These are phyloP conservation scores for Claviceps africana DNA, from an alignment of 2,329 filamentous ascomycete genomes.

Conservation along the genomic window DNA sequence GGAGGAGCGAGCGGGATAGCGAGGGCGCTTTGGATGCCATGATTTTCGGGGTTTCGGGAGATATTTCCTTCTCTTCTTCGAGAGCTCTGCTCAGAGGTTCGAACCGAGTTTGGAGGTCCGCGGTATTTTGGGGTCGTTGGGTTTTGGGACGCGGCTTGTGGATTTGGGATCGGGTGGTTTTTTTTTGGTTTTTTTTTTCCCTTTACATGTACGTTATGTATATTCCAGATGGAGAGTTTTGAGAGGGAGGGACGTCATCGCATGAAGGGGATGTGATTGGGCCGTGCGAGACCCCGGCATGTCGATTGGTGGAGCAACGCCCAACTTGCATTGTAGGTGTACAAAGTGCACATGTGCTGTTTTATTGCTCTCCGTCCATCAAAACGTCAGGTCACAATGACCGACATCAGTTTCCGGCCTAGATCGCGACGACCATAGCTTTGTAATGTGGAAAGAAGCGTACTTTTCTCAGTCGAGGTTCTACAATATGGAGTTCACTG, in stretches of 20 bases:
- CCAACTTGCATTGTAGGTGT: neutral
- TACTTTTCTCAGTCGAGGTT: neutral
- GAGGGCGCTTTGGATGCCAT: constrained; percentile 18
- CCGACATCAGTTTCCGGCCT: no score
- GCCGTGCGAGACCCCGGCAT: neutral
- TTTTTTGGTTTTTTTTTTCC: neutral
- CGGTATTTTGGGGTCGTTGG: neutral
- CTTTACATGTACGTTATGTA: no score
- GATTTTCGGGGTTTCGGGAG: neutral
- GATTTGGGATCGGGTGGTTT: no score
- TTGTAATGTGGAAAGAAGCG: no score
- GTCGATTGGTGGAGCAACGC: neutral
- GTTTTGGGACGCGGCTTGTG: neutral
- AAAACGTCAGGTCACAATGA: no score
- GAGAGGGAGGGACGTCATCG: neutral
- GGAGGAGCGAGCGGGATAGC: constrained; percentile 6
- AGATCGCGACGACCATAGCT: no score
- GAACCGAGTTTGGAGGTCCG: neutral
- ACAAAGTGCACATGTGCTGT: neutral
- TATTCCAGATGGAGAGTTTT: neutral
- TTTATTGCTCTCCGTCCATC: neutral
- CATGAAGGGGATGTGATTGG: neutral
- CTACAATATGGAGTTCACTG: neutral
- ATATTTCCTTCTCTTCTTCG: neutral
- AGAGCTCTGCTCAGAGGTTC: neutral